phyloP scores from a whole-genome alignment of 2,329 filamentous ascomycete species.

The Cladosporium cucumerinum region DNA sequence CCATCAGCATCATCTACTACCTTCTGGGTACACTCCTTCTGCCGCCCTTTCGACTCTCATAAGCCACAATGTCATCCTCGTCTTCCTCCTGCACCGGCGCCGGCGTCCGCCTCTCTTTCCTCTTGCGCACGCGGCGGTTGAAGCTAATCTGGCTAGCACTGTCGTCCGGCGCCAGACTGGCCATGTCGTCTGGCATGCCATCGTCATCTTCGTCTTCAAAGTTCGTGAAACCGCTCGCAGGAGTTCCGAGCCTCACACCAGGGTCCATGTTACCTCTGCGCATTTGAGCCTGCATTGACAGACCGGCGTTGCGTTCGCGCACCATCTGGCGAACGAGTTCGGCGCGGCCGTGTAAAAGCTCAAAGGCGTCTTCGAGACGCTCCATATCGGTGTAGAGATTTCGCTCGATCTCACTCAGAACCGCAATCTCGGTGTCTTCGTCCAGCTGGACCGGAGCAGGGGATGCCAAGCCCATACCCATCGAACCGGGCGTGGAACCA shows the following conservation, averaged over 20 bases:
- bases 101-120: slow-evolving; percentile 66
- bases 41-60: slow-evolving; percentile 9
- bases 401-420: slow-evolving; percentile 84
- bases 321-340: slow-evolving; percentile 75
- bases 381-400: slow-evolving; percentile 96
- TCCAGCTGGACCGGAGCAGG: slow-evolving; percentile 75
- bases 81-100: slow-evolving; percentile 71
- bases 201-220: slow-evolving; percentile 33
- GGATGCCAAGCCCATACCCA: slow-evolving; percentile 36
- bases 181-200: slow-evolving; percentile 39
- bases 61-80: slow-evolving; percentile 39
- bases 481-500: slow-evolving; percentile 30
- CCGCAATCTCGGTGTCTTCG: slow-evolving; percentile 88
- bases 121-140: slow-evolving; percentile 61
- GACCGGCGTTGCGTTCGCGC: slow-evolving; percentile 75
- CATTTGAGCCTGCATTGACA: slow-evolving; percentile 63
- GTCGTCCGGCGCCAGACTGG: slow-evolving; percentile 68
- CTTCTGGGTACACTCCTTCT: slow-evolving; percentile 13
- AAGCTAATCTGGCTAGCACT: slow-evolving; percentile 77
- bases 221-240: slow-evolving; percentile 37
- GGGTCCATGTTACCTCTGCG: slow-evolving; percentile 50
- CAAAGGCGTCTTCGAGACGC: slow-evolving; percentile 87
- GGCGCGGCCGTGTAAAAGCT: slow-evolving; percentile 80
- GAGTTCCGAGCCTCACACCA: slow-evolving; percentile 43
- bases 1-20: background rate